phyloP scores from a whole-genome alignment of 2,329 filamentous ascomycete genomes.

The Colletotrichum sp. region DNA sequence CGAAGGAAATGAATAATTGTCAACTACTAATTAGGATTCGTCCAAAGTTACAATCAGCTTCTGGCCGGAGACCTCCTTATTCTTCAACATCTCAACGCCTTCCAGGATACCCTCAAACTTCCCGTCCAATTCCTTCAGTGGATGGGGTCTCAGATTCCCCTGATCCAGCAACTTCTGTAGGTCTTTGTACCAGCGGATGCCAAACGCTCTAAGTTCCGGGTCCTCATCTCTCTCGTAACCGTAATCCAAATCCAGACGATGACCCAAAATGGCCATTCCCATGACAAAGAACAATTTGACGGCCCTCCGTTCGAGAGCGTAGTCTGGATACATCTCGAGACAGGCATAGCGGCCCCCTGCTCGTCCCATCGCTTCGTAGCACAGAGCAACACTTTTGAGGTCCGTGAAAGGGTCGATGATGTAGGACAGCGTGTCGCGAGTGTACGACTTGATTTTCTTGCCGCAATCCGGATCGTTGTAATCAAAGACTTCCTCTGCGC shows the following conservation, averaged over 20 bases:
- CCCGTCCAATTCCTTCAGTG: background rate
- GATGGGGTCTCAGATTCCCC: background rate
- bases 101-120: background rate
- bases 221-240: background rate
- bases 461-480: conserved; percentile 39
- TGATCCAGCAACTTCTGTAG: background rate
- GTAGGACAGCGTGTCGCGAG: conserved; percentile 37
- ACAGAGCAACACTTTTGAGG: conserved; percentile 32
- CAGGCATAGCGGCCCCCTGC: background rate
- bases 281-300: background rate
- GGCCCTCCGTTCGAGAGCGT: background rate
- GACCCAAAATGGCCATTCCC: background rate
- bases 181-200: background rate
- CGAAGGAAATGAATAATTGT: background rate
- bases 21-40: background rate
- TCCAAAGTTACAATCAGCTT: background rate
- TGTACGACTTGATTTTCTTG: conserved; percentile 29
- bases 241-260: background rate
- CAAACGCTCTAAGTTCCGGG: background rate
- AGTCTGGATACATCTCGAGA: background rate
- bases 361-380: conserved; percentile 40
- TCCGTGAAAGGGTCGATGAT: conserved; percentile 43
- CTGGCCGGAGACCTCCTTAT: background rate
- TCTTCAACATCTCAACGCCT: background rate
- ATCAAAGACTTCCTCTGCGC: conserved; percentile 51